Percentiles rank a stretch among this genome's conserved stretches.
Conservation (phyloP, 2,329 filamentous ascomycete genomes). For the Cytospora piceae region DNA sequence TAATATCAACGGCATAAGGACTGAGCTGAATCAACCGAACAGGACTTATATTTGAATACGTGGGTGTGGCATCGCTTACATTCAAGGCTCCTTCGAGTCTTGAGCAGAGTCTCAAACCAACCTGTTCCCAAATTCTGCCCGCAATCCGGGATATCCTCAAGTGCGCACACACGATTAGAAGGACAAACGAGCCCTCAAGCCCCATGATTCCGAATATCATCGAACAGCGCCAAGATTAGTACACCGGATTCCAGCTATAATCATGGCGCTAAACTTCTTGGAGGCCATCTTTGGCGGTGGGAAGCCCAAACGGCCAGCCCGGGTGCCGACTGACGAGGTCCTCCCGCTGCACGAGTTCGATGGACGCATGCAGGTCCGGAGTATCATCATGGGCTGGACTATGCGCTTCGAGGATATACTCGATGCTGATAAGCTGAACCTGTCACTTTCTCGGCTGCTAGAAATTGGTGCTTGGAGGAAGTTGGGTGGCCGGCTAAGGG, state of each 20-base stretch:
- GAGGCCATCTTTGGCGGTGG: slow-evolving; percentile 8
- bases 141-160: too few species aligned
- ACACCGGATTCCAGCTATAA: background rate
- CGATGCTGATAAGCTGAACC: slow-evolving; percentile 45
- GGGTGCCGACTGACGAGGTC: slow-evolving; percentile 35
- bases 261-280: slow-evolving; percentile 16
- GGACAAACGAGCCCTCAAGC: background rate
- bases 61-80: background rate
- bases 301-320: slow-evolving; percentile 15
- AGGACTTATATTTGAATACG: background rate
- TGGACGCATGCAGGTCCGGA: slow-evolving; percentile 34
- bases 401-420: slow-evolving; percentile 52
- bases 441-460: slow-evolving; percentile 43
- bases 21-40: background rate
- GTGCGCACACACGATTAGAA: too few species aligned
- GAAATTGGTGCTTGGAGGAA: slow-evolving; percentile 51
- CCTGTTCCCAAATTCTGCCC: too few species aligned
- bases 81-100: too few species aligned
- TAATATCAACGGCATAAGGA: background rate
- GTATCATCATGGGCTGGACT: slow-evolving; percentile 40
- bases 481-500: slow-evolving; percentile 48
- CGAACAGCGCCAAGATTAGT: background rate
- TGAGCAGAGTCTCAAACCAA: background rate
- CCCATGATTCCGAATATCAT: background rate
- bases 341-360: slow-evolving; percentile 42